Conservation (phyloP, 2,329 filamentous ascomycete genomes). For the Colletotrichum higginsianum region DNA sequence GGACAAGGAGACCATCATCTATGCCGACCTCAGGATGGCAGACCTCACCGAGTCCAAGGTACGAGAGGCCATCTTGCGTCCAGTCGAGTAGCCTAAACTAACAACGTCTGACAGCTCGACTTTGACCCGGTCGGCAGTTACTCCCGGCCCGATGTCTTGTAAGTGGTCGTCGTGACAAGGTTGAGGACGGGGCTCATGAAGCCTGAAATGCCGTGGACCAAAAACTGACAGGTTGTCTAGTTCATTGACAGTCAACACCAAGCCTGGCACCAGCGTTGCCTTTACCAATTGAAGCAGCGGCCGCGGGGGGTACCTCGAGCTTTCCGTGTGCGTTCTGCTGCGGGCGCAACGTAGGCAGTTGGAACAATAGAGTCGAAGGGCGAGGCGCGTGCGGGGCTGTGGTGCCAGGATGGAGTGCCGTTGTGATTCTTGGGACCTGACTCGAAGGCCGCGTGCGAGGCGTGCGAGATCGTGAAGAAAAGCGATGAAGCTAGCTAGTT, state of each 20-base stretch:
- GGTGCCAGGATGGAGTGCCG: conserved; percentile 11
- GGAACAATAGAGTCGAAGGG: background rate
- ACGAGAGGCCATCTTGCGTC: conserved; percentile 32
- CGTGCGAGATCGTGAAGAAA: no score
- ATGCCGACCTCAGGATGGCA: conserved; percentile 53
- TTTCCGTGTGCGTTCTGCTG: background rate
- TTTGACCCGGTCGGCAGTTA: conserved; percentile 60
- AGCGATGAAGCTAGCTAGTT: background rate
- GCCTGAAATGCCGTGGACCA: conserved; percentile 6
- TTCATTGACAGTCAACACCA: conserved; percentile 51
- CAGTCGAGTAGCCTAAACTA: conserved; percentile 8
- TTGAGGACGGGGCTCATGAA: conserved; percentile 24
- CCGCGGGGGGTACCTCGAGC: background rate
- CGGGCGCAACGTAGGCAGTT: conserved; percentile 12
- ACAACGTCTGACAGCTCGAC: conserved; percentile 51
- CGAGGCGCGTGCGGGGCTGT: conserved; percentile 11
- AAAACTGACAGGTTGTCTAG: conserved; percentile 35
- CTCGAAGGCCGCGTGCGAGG: conserved; percentile 7
- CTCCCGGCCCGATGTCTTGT: conserved; percentile 58
- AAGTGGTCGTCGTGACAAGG: conserved; percentile 44
- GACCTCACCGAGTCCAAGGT: conserved; percentile 56
- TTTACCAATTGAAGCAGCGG: conserved; percentile 43
- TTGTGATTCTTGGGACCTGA: conserved; percentile 32
- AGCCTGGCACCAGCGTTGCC: conserved; percentile 49
- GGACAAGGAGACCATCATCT: conserved; percentile 57